These are phyloP conservation scores for Ganoderma leucocontextum DNA, from an alignment of 1,284 basidiomycete genomes.

Conservation along the genomic window DNA sequence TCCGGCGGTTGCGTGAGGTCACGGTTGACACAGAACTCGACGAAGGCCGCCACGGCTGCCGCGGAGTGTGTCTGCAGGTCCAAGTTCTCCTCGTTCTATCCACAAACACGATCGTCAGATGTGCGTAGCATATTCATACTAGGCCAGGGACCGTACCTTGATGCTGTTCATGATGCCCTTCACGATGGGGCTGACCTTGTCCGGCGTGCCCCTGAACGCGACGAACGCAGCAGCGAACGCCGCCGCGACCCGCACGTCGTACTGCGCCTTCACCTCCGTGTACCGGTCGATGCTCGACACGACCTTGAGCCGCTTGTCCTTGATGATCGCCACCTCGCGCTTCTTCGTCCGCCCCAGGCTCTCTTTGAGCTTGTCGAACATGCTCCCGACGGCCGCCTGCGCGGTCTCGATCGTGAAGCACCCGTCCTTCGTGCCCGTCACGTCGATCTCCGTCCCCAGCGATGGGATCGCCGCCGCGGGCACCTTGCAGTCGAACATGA, in stretches of 20 bases:
- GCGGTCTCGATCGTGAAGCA: conserved; percentile 89
- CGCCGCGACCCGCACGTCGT: conserved; percentile 90
- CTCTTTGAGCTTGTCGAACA: conserved; percentile 81
- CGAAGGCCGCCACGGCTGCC: conserved; percentile 85
- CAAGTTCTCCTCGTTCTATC: conserved; percentile 87
- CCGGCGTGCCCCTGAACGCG: conserved; percentile 82
- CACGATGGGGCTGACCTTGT: conserved; percentile 96
- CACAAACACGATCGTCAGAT: background rate
- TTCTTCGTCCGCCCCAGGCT: conserved; percentile 80
- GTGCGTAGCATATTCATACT: background rate
- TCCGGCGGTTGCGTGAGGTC: conserved; percentile 74
- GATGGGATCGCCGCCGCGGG: conserved; percentile 82
- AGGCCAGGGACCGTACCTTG: conserved; percentile 67
- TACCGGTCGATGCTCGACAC: conserved; percentile 86
- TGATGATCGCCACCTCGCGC: conserved; percentile 77
- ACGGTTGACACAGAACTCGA: conserved; percentile 84
- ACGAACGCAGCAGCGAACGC: conserved; percentile 93
- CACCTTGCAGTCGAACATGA: conserved; percentile 88
- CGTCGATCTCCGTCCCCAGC: conserved; percentile 83
- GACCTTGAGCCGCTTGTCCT: conserved; percentile 81
- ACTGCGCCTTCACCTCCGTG: conserved; percentile 83
- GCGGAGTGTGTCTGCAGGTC: conserved; percentile 94
- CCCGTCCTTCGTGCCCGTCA: conserved; percentile 67
- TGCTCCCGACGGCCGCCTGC: conserved; percentile 71
- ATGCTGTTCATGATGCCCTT: conserved; percentile 98